These are phyloP conservation scores for Terfezia claveryi DNA, from an alignment of 495 filamentous ascomycete species.

Conservation along the genomic window DNA sequence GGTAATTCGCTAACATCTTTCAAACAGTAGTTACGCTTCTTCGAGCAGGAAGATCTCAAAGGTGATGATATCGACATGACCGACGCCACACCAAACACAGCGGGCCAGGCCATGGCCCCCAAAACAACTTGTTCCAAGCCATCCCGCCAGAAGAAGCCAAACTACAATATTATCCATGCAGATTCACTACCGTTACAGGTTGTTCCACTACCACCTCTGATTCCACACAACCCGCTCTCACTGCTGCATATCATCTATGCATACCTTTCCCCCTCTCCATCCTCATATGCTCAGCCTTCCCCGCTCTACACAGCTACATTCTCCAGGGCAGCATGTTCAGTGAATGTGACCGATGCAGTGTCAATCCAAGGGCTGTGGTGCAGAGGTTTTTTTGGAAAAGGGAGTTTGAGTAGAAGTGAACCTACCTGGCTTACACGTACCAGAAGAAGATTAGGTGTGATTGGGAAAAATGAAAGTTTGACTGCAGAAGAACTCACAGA, in stretches of 20 bases:
- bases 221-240: slow-evolving; percentile 82
- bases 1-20: no score
- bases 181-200: slow-evolving; percentile 58
- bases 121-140: slow-evolving; percentile 8
- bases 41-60: no score
- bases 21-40: no score
- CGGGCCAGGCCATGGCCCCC: slow-evolving; percentile 5
- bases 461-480: slow-evolving; percentile 28
- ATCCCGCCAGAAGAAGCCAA: slow-evolving; percentile 34
- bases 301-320: slow-evolving; percentile 49
- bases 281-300: slow-evolving; percentile 33
- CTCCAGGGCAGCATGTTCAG: slow-evolving; percentile 52
- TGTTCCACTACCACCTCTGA: slow-evolving; percentile 62
- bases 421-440: slow-evolving; percentile 78
- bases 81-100: slow-evolving; percentile 8
- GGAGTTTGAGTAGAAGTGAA: slow-evolving; percentile 75
- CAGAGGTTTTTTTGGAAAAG: slow-evolving; percentile 90
- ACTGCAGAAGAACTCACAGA: slow-evolving; percentile 66
- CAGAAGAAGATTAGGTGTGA: slow-evolving; percentile 42
- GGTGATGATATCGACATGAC: background rate
- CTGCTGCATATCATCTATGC: slow-evolving; percentile 54
- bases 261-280: slow-evolving; percentile 42
- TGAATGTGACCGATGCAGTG: slow-evolving; percentile 59
- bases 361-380: slow-evolving; percentile 74
- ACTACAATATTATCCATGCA: slow-evolving; percentile 48